phyloP scores from a whole-genome alignment of 2,329 filamentous ascomycete genomes.

The Aureobasidium sp. region DNA sequence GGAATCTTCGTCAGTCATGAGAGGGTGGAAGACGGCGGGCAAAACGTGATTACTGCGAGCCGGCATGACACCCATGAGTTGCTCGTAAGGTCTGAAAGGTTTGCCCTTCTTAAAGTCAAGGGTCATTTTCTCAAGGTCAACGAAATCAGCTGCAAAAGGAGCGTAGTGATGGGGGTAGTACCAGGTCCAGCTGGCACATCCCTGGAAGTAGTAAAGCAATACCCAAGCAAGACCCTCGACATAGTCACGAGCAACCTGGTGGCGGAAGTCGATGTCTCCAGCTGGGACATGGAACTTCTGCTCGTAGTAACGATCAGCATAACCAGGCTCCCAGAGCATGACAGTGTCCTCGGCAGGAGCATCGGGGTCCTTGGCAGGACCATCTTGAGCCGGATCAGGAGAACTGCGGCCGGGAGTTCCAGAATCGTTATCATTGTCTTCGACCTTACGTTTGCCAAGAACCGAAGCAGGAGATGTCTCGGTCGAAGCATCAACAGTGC shows the following conservation, averaged over 20 bases:
- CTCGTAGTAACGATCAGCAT: conserved; percentile 91
- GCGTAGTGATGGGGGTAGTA: conserved; percentile 99
- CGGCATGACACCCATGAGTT: conserved; percentile 95
- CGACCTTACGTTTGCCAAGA: conserved; percentile 69
- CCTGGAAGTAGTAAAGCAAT: conserved; percentile 93
- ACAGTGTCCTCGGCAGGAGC: conserved; percentile 71
- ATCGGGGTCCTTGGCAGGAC: conserved; percentile 38
- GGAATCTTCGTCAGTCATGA: conserved; percentile 84
- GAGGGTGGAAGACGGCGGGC: conserved; percentile 74
- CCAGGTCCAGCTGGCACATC: conserved; percentile 98
- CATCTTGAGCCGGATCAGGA: conserved; percentile 32
- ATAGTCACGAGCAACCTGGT: conserved; percentile 82
- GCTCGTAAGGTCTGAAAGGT: conserved; percentile 87
- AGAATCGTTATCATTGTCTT: conserved; percentile 45
- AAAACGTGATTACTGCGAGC: conserved; percentile 88
- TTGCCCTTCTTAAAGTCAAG: conserved; percentile 75
- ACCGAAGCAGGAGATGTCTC: conserved; percentile 37
- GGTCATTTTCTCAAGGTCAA: conserved; percentile 68
- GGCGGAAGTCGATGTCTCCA: conserved; percentile 74
- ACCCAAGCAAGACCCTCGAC: conserved; percentile 95
- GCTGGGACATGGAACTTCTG: conserved; percentile 87
- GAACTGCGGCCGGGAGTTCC: conserved; percentile 51
- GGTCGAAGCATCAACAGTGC: conserved; percentile 1
- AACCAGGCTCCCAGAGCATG: conserved; percentile 88
- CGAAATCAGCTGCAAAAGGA: conserved; percentile 92